Evolutionary conservation across 2,329 filamentous ascomycete genomes (phyloP).

Genomic region (Bipolaris sorokiniana): DNA sequence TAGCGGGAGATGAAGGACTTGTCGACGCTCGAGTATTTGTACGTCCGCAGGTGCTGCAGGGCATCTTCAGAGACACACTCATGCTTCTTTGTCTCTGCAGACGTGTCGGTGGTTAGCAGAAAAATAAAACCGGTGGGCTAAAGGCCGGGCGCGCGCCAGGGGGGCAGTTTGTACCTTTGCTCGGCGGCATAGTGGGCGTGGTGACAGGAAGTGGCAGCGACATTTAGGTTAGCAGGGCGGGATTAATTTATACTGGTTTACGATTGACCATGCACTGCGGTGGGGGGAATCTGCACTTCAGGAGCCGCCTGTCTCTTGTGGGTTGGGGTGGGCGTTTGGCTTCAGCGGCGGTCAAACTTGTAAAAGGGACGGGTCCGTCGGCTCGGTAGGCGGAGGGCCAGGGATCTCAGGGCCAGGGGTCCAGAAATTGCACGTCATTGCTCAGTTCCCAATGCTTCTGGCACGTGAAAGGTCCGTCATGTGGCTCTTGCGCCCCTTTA

Average conservation of each 20-base stretch:
- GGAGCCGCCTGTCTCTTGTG: conserved; percentile 21
- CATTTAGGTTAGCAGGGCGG: conserved; percentile 37
- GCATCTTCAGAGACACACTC: conserved; percentile 84
- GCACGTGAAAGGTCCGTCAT: conserved; percentile 18
- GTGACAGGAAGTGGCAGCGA: conserved; percentile 47
- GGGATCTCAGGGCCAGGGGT: conserved; percentile 8
- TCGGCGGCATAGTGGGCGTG: conserved; percentile 47
- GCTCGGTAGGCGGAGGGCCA: conserved; percentile 18
- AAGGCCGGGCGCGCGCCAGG: conserved; percentile 10
- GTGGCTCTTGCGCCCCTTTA: background rate
- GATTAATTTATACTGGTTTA: conserved; percentile 32
- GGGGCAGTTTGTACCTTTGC: conserved; percentile 37
- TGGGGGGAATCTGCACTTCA: conserved; percentile 22
- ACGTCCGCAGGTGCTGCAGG: conserved; percentile 86
- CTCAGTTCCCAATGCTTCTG: conserved; percentile 13
- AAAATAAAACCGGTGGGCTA: background rate
- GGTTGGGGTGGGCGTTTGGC: conserved; percentile 17
- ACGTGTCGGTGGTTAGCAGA: conserved; percentile 19
- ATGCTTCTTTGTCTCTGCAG: conserved; percentile 67
- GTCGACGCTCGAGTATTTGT: conserved; percentile 98
- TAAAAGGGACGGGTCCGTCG: conserved; percentile 25
- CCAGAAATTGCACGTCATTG: conserved; percentile 19
- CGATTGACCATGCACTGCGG: conserved; percentile 21
- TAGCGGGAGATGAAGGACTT: conserved; percentile 93
- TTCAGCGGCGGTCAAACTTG: conserved; percentile 18